A percentile compares a stretch with the other conserved stretches of the same genome.
Conservation (phyloP, 805 yeast species). For the Nadsonia fulvescens region DNA sequence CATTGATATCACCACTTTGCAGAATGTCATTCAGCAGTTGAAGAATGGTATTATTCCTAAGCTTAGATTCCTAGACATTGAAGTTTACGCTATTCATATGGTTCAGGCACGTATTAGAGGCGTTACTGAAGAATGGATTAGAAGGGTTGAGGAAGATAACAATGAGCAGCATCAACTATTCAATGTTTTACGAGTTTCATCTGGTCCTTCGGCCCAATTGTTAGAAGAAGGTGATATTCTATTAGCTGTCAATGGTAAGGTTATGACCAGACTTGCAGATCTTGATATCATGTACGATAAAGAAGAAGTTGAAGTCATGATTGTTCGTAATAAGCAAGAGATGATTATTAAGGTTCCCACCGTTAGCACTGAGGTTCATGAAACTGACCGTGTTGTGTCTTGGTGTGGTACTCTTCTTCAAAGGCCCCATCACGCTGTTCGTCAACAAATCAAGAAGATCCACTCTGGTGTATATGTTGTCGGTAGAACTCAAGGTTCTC, state of each 20-base stretch:
- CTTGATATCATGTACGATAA: constrained; percentile 30
- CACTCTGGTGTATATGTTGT: constrained; percentile 80
- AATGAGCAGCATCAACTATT: constrained; percentile 57
- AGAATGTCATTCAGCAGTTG: constrained; percentile 36
- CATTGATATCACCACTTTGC: constrained; percentile 51
- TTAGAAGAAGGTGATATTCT: constrained; percentile 54
- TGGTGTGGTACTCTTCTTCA: constrained; percentile 81
- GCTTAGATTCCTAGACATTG: constrained; percentile 58
- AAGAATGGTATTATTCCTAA: constrained; percentile 32
- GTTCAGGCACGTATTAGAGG: constrained; percentile 69
- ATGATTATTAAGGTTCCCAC: constrained; percentile 47
- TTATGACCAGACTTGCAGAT: constrained; percentile 52
- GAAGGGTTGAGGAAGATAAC: constrained; percentile 41
- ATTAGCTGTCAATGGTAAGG: constrained; percentile 44
- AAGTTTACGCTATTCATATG: constrained; percentile 48
- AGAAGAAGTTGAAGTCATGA: constrained; percentile 32
- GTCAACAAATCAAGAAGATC: constrained; percentile 58
- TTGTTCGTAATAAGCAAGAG: constrained; percentile 56
- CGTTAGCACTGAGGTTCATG: constrained; percentile 34
- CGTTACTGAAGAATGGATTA: constrained; percentile 74
- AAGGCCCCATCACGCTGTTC: constrained; percentile 82
- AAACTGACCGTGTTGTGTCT: constrained; percentile 47
- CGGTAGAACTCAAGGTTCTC: constrained; percentile 60
- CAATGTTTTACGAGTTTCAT: constrained; percentile 50
- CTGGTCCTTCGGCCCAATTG: constrained; percentile 15